Conservation (phyloP, 2,329 filamentous ascomycete genomes). For the Aureobasidium sp. region DNA sequence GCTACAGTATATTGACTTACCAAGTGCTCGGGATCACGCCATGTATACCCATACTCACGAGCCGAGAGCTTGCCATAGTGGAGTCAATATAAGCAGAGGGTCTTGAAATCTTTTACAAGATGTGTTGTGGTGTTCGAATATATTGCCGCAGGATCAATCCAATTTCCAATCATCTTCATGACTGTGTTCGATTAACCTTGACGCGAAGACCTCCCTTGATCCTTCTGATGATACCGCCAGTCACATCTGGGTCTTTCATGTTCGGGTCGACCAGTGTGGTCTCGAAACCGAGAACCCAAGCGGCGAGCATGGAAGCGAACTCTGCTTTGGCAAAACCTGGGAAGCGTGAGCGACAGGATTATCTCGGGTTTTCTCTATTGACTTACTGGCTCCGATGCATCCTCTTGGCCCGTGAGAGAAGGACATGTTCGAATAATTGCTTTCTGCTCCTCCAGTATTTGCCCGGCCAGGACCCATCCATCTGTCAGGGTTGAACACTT, state of each 20-base stretch:
- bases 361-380: not conserved
- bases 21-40: not conserved
- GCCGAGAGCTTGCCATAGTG: not conserved
- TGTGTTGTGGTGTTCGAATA: not conserved
- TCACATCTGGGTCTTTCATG: conserved; percentile 10
- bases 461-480: conserved; percentile 36
- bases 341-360: not conserved
- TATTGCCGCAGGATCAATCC: not conserved
- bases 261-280: conserved; percentile 17
- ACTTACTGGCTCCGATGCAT: conserved; percentile 25
- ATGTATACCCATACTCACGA: not conserved
- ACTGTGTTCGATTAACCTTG: conserved; percentile 14
- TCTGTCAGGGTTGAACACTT: conserved; percentile 38
- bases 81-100: not conserved
- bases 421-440: conserved; percentile 36
- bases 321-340: conserved; percentile 24
- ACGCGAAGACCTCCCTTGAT: conserved; percentile 16
- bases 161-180: not conserved
- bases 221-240: conserved; percentile 12
- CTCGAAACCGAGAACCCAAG: conserved; percentile 21
- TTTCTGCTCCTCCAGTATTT: conserved; percentile 32
- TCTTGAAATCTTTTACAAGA: not conserved
- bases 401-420: conserved; percentile 36
- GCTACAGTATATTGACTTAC: not conserved
- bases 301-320: conserved; percentile 23